Percentiles rank a stretch among this genome's conserved stretches.
phyloP scores from a whole-genome alignment of 768 basidiomycete genomes.

The Cystofilobasidium ferigula region DNA sequence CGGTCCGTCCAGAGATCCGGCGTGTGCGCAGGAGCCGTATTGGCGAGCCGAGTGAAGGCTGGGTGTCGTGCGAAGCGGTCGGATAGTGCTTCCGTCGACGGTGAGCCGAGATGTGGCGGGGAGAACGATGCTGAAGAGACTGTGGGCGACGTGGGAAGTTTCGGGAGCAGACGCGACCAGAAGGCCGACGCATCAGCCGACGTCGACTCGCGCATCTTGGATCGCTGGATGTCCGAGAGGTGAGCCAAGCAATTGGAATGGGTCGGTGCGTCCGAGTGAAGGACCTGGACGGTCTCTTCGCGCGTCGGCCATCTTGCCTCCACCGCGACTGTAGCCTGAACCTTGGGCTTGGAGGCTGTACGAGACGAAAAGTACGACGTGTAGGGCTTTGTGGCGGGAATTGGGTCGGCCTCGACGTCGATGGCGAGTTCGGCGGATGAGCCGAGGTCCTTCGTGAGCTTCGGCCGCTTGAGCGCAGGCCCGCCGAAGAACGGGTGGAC shows the following conservation, averaged over 20 bases:
- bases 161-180: background rate
- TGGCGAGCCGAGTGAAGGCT: slow-evolving; percentile 16
- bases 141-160: background rate
- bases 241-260: background rate
- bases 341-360: background rate
- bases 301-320: background rate
- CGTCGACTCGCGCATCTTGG: background rate
- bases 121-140: background rate
- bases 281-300: background rate
- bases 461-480: background rate
- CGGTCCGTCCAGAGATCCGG: slow-evolving; percentile 35
- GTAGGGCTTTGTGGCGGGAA: background rate
- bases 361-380: background rate
- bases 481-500: slow-evolving; percentile 19
- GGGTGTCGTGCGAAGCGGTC: background rate
- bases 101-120: background rate
- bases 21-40: slow-evolving; percentile 18
- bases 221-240: background rate
- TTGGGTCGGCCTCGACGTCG: background rate
- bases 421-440: background rate
- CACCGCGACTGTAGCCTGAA: background rate
- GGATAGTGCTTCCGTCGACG: background rate
- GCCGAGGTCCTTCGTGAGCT: background rate
- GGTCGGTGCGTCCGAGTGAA: background rate
- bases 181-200: background rate